These are phyloP conservation scores for Ramularia endophylla DNA, from an alignment of 2,329 filamentous ascomycete genomes.

Conservation along the genomic window DNA sequence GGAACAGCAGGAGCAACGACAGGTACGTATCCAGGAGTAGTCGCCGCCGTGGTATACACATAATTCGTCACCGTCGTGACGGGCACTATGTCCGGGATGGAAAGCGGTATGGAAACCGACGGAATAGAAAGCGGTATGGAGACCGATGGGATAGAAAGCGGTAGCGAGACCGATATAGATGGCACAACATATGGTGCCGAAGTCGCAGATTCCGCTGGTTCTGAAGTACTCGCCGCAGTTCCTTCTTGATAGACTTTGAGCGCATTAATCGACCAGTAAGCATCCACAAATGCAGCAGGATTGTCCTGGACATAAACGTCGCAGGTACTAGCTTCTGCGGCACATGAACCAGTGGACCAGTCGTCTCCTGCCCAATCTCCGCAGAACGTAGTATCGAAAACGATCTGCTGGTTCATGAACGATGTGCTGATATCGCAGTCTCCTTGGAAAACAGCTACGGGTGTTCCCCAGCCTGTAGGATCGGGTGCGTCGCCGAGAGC, in stretches of 20 bases:
- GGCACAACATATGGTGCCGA: conserved; percentile 4
- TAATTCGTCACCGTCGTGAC: not conserved
- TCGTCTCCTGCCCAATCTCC: conserved; percentile 35
- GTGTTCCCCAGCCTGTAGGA: conserved; percentile 57
- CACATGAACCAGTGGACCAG: conserved; percentile 30
- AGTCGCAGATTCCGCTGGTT: not conserved
- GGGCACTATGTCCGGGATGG: not conserved
- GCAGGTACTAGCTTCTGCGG: conserved; percentile 25
- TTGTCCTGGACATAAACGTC: conserved; percentile 30
- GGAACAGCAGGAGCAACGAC: conserved; percentile 5
- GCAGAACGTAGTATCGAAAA: conserved; percentile 59
- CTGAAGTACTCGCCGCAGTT: not conserved
- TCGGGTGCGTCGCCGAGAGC: conserved; percentile 48
- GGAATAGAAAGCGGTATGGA: not conserved
- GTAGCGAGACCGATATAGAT: not conserved
- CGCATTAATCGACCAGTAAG: conserved; percentile 39
- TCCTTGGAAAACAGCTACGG: conserved; percentile 57
- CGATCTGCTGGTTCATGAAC: conserved; percentile 38
- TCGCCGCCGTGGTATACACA: no score
- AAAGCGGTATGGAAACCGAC: conserved; percentile 1
- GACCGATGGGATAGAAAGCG: not conserved
- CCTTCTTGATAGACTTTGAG: conserved; percentile 33
- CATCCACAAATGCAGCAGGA: conserved; percentile 30
- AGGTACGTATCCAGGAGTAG: no score
- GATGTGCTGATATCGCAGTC: conserved; percentile 31